Base-by-base conservation (phyloP, 1,284 basidiomycete genomes). In the Naganishia albida region DNA sequence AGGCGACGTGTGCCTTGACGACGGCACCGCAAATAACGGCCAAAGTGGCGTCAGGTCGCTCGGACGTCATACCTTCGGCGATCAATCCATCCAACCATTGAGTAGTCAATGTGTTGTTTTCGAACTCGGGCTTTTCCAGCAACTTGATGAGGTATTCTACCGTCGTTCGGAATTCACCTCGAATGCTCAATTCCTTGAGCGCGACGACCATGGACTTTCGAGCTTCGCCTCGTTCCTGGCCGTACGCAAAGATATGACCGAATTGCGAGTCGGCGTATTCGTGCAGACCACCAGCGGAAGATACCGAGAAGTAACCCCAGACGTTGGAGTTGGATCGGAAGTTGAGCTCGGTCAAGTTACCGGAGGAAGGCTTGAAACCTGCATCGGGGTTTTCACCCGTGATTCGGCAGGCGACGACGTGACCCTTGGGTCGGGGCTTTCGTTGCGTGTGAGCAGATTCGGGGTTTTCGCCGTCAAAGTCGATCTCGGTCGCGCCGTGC, bases 171-270 rank as follows among this genome's bases (percentile, higher is more conserved):
- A 99, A 99, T 79, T 99, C 96, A 68, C 96, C 96, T 73, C 96
- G 93, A 76, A 99, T 99, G 77, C 91, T 94, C 68, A 99, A 83
- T 80, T 99, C 96, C 83, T 99, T 99, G 73, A 99, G 83, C 18
- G 96, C 95, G 73, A 99, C 90, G 70, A 99, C 94, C 95, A 99
- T 99, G 78, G 98, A 97, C 85, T 99, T 99, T 73, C 96, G 82
- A 73, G 90, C 91, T 80, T 99, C 95, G 69, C 86, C 84, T 72
- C 96, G 90, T 78, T 99, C 94, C 79, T 95, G 90, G 65, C 96
- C 96, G 75, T 98, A 99, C 34, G 96, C 95, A 74, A 99, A 99
- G 77, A 99, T 96, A 78, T 99, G 96, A 63, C 96, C 96, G 77
- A 99, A 99, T 74, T 98, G 92, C 28, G 92, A 96, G 79, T 97